Conservation (phyloP, 2,329 filamentous ascomycete genomes). For the Cladobotryum mycophilum region DNA sequence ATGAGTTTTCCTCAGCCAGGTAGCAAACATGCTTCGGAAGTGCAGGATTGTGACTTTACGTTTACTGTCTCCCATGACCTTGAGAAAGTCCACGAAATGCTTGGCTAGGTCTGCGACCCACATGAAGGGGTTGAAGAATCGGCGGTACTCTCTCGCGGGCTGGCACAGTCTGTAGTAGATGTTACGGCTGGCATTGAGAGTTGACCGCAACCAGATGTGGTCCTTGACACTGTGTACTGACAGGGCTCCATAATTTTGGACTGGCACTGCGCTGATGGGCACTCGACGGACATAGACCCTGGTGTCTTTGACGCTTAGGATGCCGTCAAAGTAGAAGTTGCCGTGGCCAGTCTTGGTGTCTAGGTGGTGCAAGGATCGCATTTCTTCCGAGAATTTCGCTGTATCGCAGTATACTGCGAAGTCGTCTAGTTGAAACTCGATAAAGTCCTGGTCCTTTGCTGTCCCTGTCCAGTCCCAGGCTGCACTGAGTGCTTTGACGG, state of each 20-base stretch:
- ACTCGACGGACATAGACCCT: constrained; percentile 49
- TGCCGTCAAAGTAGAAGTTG: constrained; percentile 53
- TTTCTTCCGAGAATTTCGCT: constrained; percentile 36
- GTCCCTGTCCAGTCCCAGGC: constrained; percentile 8
- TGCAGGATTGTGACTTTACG: constrained; percentile 42
- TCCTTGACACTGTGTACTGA: constrained; percentile 40
- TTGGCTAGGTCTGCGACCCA: constrained; percentile 69
- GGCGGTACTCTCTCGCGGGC: constrained; percentile 54
- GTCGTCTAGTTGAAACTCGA: constrained; percentile 48
- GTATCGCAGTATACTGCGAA: constrained; percentile 52
- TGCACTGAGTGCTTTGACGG: constrained; percentile 10
- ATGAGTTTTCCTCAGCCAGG: constrained; percentile 49
- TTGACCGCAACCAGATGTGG: constrained; percentile 60
- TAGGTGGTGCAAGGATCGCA: constrained; percentile 50
- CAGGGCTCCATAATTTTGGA: constrained; percentile 57
- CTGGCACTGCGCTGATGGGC: constrained; percentile 51
- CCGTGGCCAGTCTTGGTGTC: constrained; percentile 28
- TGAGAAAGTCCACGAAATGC: constrained; percentile 63
- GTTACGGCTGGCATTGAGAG: constrained; percentile 28
- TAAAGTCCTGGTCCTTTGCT: constrained; percentile 23
- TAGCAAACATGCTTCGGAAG: constrained; percentile 52
- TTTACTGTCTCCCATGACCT: constrained; percentile 23
- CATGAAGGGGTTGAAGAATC: constrained; percentile 57
- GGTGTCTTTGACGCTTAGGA: constrained; percentile 40
- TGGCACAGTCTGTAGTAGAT: constrained; percentile 59